Percentiles rank a stretch among this genome's conserved stretches.
Conservation (phyloP, 163 green algal genomes). For the Scenedesmus sp. region DNA sequence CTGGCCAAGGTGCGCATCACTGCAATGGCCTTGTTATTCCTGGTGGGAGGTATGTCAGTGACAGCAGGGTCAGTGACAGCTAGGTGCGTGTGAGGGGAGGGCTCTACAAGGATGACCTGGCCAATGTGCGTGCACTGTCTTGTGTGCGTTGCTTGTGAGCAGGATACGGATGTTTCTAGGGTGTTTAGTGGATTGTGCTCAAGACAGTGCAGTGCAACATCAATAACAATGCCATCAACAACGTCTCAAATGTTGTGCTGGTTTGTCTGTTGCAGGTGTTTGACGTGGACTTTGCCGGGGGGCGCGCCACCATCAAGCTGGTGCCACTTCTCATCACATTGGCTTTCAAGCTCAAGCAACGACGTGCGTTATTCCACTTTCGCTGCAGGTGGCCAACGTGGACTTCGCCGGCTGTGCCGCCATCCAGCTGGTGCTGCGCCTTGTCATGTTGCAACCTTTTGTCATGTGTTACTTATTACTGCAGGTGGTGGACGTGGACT, state of each 20-base stretch:
- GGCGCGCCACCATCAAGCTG: constrained; percentile 66
- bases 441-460: constrained; percentile 77
- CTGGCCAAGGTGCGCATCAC: constrained; percentile 77
- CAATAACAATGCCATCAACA: too few relatives aligned
- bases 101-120: constrained; percentile 95
- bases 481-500: constrained; percentile 79
- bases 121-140: constrained; percentile 63
- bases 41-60: too few relatives aligned
- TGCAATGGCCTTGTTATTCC: too few relatives aligned
- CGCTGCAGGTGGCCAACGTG: too few relatives aligned
- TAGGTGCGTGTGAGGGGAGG: constrained; percentile 88
- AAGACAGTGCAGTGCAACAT: too few relatives aligned
- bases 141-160: neutral
- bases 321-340: constrained; percentile 80
- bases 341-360: neutral
- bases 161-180: too few relatives aligned
- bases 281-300: constrained; percentile 72
- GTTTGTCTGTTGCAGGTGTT: constrained; percentile 57
- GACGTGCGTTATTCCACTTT: too few relatives aligned
- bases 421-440: constrained; percentile 84
- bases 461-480: neutral
- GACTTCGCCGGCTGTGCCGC: constrained; percentile 33
- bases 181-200: too few relatives aligned
- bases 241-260: neutral
- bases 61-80: neutral